A percentile compares a stretch with the other conserved stretches of the same genome.
phyloP scores from a whole-genome alignment of 1,139 yeast genomes.

The Chernovozyma sophiae-reginae region DNA sequence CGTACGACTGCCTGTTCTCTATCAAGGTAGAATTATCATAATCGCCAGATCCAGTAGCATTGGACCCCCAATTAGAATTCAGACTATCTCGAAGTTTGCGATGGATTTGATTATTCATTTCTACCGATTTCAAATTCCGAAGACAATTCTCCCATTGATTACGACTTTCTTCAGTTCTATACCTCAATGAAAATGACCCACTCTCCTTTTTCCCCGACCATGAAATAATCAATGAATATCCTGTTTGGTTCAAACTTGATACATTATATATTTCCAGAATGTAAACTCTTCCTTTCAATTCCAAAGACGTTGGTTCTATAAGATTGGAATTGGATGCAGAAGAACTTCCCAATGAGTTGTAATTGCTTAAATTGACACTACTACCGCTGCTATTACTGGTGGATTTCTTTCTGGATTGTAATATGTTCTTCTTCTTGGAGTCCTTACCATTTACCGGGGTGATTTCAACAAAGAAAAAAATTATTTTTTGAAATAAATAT shows the following conservation, averaged over 20 bases:
- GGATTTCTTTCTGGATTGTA: conserved; percentile 4
- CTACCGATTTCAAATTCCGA: conserved; percentile 38
- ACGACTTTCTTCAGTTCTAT: conserved; percentile 65
- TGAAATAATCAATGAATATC: conserved; percentile 61
- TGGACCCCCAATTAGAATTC: conserved; percentile 12
- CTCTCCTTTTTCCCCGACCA: conserved; percentile 79
- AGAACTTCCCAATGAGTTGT: conserved; percentile 7
- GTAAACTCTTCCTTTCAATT: conserved; percentile 66
- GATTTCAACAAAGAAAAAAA: conserved; percentile 67
- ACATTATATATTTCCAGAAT: conserved; percentile 62
- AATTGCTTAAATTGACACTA: background rate
- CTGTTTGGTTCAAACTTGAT: conserved; percentile 32
- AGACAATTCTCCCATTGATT: conserved; percentile 68
- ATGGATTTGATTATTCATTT: conserved; percentile 40
- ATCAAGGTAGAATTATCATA: conserved; percentile 8
- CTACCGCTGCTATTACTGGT: conserved; percentile 8
- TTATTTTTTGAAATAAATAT: conserved; percentile 81
- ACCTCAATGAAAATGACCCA: conserved; percentile 67
- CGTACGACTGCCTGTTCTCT: conserved; percentile 19
- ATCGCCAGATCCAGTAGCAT: conserved; percentile 7
- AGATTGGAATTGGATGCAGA: conserved; percentile 35
- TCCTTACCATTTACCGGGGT: conserved; percentile 9
- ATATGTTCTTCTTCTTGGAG: conserved; percentile 4
- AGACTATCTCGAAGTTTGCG: conserved; percentile 32
- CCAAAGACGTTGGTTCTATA: conserved; percentile 42